Evolutionary conservation across 2,329 filamentous ascomycete species (phyloP).

Genomic region (Alternaria sp.): DNA sequence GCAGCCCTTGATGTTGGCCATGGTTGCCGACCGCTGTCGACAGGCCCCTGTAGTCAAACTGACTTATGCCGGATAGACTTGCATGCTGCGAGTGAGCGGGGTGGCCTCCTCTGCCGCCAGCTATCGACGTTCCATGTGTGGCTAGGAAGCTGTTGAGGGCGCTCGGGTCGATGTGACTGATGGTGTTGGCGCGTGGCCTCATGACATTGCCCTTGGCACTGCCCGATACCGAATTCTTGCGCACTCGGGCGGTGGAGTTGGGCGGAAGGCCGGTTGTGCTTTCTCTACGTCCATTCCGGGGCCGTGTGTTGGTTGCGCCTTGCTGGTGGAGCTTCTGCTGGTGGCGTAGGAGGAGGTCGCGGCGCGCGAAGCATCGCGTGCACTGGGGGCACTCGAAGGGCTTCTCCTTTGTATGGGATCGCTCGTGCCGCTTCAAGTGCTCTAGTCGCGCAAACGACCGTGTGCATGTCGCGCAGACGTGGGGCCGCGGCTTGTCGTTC

Average conservation of each 20-base stretch:
- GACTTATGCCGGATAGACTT: conserved; percentile 73
- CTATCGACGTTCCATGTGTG: conserved; percentile 61
- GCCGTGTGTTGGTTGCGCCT: conserved; percentile 83
- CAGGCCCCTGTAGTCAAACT: conserved; percentile 76
- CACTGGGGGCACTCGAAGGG: conserved; percentile 98
- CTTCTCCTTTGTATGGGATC: conserved; percentile 99
- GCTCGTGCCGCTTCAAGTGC: conserved; percentile 95
- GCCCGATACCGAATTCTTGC: conserved; percentile 89
- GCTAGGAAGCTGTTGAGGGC: conserved; percentile 75
- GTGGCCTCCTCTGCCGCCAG: conserved; percentile 61
- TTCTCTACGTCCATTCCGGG: conserved; percentile 83
- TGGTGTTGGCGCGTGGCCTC: conserved; percentile 92
- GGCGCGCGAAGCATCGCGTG: conserved; percentile 89
- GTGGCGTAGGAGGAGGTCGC: conserved; percentile 89
- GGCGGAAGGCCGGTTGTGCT: conserved; percentile 78
- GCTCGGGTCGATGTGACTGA: conserved; percentile 86
- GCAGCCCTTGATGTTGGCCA: conserved; percentile 71
- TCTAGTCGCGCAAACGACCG: conserved; percentile 94
- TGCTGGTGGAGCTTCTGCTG: conserved; percentile 99
- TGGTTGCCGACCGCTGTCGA: conserved; percentile 72
- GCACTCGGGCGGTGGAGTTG: conserved; percentile 75
- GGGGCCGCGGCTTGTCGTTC: conserved; percentile 95
- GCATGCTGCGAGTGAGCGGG: conserved; percentile 72
- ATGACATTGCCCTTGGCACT: conserved; percentile 65
- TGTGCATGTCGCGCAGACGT: conserved; percentile 89